Evolutionary conservation across 208 protist genomes (phyloP).

Genomic region (Novymonas esmeraldas): DNA sequence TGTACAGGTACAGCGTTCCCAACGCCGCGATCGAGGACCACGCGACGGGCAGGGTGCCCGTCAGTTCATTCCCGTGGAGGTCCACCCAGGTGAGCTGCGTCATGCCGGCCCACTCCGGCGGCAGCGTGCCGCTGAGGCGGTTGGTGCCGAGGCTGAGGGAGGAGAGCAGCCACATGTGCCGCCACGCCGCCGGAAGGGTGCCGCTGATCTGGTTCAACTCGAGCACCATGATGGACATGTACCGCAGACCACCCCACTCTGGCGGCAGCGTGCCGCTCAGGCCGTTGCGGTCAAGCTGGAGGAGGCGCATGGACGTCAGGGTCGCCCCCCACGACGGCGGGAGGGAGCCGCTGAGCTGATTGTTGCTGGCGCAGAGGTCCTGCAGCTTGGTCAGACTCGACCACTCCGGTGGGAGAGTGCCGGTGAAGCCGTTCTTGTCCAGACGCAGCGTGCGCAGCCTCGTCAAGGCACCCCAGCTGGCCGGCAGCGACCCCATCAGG

Average conservation of each 20-base stretch:
- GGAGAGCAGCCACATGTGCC: neutral
- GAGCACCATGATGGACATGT: neutral
- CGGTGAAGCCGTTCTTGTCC: neutral
- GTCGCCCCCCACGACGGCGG: neutral
- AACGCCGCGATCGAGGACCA: conserved; percentile 8
- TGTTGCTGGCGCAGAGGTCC: neutral
- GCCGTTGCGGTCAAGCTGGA: conserved; percentile 5
- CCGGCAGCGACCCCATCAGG: neutral
- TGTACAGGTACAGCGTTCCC: neutral
- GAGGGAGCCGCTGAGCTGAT: neutral
- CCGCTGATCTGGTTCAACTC: neutral
- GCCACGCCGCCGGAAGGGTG: neutral
- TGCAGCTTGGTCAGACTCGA: neutral
- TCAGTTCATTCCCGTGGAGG: conserved; percentile 2
- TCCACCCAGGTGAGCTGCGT: neutral
- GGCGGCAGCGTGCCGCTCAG: conserved; percentile 19
- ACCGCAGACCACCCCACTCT: conserved; percentile 7
- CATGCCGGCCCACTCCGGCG: conserved; percentile 4
- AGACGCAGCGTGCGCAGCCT: neutral
- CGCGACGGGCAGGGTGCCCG: conserved; percentile 4
- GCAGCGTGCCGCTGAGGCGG: conserved; percentile 13
- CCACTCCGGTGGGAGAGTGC: conserved; percentile 6
- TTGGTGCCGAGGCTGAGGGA: conserved; percentile 1
- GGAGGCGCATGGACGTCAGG: neutral
- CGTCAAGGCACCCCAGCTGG: conserved; percentile 1